These are phyloP conservation scores for Phyllachora maydis DNA, from an alignment of 2,329 filamentous ascomycete species.

Conservation along the genomic window DNA sequence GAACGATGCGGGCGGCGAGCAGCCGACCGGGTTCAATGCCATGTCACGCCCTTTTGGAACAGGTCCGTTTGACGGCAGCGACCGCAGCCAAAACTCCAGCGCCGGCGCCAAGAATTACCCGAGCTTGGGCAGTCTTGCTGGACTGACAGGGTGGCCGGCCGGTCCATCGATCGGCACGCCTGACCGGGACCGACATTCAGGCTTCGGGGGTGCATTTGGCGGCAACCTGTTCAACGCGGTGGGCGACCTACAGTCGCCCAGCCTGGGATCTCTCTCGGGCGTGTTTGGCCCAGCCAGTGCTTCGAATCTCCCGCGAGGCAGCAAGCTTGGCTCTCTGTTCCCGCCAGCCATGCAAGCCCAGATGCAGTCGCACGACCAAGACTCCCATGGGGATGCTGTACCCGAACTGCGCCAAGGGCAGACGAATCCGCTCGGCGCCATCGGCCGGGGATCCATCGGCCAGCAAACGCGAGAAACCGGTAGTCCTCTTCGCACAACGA, in stretches of 20 bases:
- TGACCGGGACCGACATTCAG: slow-evolving; percentile 39
- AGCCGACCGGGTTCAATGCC: slow-evolving; percentile 28
- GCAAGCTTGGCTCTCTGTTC: slow-evolving; percentile 75
- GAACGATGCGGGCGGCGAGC: too few species aligned
- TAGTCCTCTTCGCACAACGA: slow-evolving; percentile 33
- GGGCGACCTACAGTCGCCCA: slow-evolving; percentile 59
- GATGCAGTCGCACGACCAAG: slow-evolving; percentile 56
- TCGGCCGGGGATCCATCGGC: slow-evolving; percentile 39
- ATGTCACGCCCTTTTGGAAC: slow-evolving; percentile 28
- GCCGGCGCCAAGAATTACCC: slow-evolving; percentile 60
- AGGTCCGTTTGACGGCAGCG: slow-evolving; percentile 47
- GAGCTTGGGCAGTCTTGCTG: slow-evolving; percentile 34
- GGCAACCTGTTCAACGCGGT: slow-evolving; percentile 62
- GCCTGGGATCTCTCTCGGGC: slow-evolving; percentile 42
- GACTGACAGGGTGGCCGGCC: slow-evolving; percentile 40
- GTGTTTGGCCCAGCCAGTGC: slow-evolving; percentile 44
- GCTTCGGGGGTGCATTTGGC: slow-evolving; percentile 43
- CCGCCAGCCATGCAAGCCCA: slow-evolving; percentile 79
- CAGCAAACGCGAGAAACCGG: slow-evolving; percentile 33
- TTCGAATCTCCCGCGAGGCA: slow-evolving; percentile 54
- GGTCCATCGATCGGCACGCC: slow-evolving; percentile 42
- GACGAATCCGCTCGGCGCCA: slow-evolving; percentile 41
- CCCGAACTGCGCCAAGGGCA: slow-evolving; percentile 43
- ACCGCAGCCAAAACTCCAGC: slow-evolving; percentile 85
- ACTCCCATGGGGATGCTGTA: slow-evolving; percentile 31